Percentiles rank a stretch among this genome's conserved stretches.
Conservation (phyloP, 208 protist genomes). For the Trypanosoma melophagium region DNA sequence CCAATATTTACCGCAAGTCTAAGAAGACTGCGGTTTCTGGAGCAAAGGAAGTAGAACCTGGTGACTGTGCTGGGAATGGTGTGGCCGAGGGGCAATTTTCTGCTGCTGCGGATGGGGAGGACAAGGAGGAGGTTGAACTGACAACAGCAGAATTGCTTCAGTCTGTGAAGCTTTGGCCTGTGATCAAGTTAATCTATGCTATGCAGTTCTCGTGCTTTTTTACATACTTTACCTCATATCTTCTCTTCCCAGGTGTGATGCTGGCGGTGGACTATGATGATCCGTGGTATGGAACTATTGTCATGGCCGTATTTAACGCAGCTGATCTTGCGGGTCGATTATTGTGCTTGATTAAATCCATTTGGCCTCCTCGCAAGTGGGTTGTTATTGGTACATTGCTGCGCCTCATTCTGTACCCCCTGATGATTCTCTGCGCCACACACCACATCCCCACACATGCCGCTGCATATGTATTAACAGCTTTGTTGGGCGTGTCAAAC, state of each 20-base stretch:
- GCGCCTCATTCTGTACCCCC: constrained; percentile 69
- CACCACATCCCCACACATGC: constrained; percentile 51
- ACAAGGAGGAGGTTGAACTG: constrained; percentile 2
- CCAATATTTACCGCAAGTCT: constrained; percentile 15
- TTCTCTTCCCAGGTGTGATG: constrained; percentile 77
- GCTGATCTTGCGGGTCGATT: constrained; percentile 58
- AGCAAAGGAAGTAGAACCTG: neutral
- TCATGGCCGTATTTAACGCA: constrained; percentile 74
- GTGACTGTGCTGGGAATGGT: neutral
- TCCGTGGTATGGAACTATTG: constrained; percentile 71
- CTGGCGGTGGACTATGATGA: constrained; percentile 48
- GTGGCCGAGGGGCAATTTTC: too few species aligned
- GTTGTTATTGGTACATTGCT: constrained; percentile 21
- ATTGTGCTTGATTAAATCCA: constrained; percentile 38
- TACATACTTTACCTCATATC: constrained; percentile 67
- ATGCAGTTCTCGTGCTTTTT: constrained; percentile 78
- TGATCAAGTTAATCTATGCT: constrained; percentile 71
- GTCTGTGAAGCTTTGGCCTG: constrained; percentile 50
- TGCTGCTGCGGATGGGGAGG: too few species aligned
- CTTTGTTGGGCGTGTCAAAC: constrained; percentile 63
- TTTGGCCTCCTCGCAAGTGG: constrained; percentile 42
- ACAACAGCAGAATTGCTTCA: constrained; percentile 69
- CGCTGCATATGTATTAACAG: constrained; percentile 52
- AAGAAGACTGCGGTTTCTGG: neutral
- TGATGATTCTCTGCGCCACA: constrained; percentile 67